A percentile compares a stretch with the other conserved stretches of the same genome.
Conservation (phyloP, 2,329 filamentous ascomycete species). For the Arthroderma uncinatum region DNA sequence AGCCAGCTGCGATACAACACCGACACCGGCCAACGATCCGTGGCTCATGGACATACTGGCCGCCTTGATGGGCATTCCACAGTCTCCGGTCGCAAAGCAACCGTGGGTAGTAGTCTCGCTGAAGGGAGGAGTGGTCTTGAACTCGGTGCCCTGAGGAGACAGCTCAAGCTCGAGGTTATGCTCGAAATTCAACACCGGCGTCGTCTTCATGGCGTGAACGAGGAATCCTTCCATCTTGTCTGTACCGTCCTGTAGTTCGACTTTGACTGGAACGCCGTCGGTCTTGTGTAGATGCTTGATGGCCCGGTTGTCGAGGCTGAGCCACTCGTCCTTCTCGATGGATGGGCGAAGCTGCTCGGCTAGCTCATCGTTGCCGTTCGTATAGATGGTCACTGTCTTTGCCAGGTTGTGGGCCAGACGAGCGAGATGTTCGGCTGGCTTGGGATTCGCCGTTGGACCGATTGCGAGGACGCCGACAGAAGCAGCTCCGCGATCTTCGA, state of each 20-base stretch:
- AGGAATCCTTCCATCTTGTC: neutral
- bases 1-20: neutral
- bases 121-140: neutral
- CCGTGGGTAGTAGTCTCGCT: constrained; percentile 2
- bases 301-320: neutral
- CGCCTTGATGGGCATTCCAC: neutral
- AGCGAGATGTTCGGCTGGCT: constrained; percentile 32
- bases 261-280: neutral
- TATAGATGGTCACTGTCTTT: constrained; percentile 41
- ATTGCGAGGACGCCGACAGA: constrained; percentile 40
- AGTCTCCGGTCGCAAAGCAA: constrained; percentile 1
- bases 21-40: neutral
- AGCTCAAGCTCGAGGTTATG: constrained; percentile 1
- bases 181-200: neutral
- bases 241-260: neutral
- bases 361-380: constrained; percentile 34
- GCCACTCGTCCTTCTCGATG: neutral
- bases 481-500: constrained; percentile 42
- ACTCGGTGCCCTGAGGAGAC: neutral
- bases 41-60: neutral
- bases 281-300: neutral
- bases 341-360: neutral
- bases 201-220: neutral
- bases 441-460: constrained; percentile 24
- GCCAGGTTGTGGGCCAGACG: constrained; percentile 38